phyloP scores from a whole-genome alignment of 75 land plant genomes.

The Pinus albicaulis region DNA sequence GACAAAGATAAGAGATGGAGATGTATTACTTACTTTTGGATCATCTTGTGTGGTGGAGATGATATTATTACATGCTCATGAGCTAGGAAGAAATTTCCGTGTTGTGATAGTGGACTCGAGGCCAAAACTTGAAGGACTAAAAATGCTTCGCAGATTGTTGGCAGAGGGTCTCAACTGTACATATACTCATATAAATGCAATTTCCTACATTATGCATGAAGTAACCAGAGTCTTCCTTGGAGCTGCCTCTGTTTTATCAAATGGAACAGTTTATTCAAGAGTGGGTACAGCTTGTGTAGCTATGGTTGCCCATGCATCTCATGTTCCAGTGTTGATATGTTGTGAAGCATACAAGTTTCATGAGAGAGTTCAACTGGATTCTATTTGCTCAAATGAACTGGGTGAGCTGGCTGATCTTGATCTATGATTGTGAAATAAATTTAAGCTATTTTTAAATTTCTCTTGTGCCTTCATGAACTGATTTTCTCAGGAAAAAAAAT shows the following conservation, averaged over 20 bases:
- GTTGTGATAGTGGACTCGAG: conserved; percentile 94
- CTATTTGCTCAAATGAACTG: conserved; percentile 95
- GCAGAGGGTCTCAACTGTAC: conserved; percentile 77
- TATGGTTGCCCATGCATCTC: conserved; percentile 95
- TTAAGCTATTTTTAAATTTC: background rate
- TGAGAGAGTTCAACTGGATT: conserved; percentile 98
- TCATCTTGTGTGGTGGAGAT: conserved; percentile 85
- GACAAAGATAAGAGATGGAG: conserved; percentile 90
- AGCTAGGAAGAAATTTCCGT: conserved; percentile 76
- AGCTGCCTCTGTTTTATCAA: conserved; percentile 87
- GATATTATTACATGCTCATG: conserved; percentile 74
- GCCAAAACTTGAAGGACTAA: conserved; percentile 88
- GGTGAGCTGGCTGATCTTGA: conserved; percentile 35
- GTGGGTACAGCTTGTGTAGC: conserved; percentile 97
- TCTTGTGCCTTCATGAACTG: background rate
- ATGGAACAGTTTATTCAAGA: conserved; percentile 97
- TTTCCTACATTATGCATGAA: conserved; percentile 96
- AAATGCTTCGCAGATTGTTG: conserved; percentile 65
- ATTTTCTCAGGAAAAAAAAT: background rate
- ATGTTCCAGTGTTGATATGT: conserved; percentile 90
- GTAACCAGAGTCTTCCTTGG: conserved; percentile 90
- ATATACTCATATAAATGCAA: conserved; percentile 91
- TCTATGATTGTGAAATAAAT: background rate
- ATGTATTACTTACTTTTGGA: conserved; percentile 88
- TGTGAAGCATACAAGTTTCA: conserved; percentile 99